Base-by-base conservation (phyloP, 208 protist genomes). In the Wallacemonas sp. region DNA sequence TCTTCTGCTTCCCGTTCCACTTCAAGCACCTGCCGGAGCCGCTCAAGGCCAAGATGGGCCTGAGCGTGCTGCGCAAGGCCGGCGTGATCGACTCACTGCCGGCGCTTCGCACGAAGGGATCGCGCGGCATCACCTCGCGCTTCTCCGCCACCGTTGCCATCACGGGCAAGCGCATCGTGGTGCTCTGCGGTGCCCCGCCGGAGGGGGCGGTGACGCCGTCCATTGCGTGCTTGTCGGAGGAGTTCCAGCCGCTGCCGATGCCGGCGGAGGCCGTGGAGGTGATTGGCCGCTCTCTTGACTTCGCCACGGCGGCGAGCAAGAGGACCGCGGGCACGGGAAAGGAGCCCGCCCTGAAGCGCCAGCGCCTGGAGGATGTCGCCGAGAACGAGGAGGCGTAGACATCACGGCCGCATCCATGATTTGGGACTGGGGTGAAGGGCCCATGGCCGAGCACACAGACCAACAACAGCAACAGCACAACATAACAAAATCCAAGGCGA, bases 1-100 rank as follows among this genome's bases (percentile, higher is more conserved):
- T 86, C 65, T 76, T 76, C 39, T 95, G 90, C 70, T 95, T 95
- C 50, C 87, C 90, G 1, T 95, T 95, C 39, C 84, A 88, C 75
- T 84, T 87, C 49, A 82, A 84, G 59, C 72, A 77, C 57, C 59
- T 91, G 46, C 42, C 66, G n/a, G 81, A 83, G 41, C 87, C 87
- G 28, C 78, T 92, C 3, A 75, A 78, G 42, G 76, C 71, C 5
- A 82, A 84, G 52, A 73, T 95, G 72, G 90, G 83, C 45, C 78
- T 92, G 20, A 57, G 74, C 16, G 79, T 92, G 70, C 73, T 95
- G 44, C 49, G 67, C 44, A 76, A 82, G 61, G 64, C 87, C 14
- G 79, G 78, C 14, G 68, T 91, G n/a, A 69, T 95, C 25, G 90
- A 95, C 70, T 52, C 57, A 31, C 64, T 93, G 22, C 78, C 77